Conservation (phyloP, 306 rosid species). For the Cicer judaicum region DNA sequence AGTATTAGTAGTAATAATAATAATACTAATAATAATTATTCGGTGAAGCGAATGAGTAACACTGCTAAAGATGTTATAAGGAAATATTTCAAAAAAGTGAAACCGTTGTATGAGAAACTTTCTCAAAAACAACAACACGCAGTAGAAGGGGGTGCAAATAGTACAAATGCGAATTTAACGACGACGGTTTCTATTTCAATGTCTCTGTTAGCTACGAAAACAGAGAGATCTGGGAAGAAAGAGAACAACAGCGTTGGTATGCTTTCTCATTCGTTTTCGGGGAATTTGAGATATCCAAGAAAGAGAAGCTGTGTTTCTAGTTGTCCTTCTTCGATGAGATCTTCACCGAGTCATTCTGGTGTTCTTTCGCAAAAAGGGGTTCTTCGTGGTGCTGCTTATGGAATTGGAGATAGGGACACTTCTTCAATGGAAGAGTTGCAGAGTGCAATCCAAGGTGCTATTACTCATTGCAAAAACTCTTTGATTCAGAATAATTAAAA, state of each 20-base stretch:
- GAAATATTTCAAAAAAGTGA: conserved; percentile 81
- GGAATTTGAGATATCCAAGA: conserved; percentile 77
- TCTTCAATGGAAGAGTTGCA: conserved; percentile 92
- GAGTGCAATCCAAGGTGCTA: conserved; percentile 96
- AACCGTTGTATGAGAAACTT: conserved; percentile 77
- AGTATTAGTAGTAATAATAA: neutral
- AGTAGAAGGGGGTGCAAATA: neutral
- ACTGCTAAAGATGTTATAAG: conserved; percentile 79
- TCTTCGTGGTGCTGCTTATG: conserved; percentile 2
- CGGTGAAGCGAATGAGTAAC: conserved; percentile 64
- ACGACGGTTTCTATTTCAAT: conserved; percentile 5
- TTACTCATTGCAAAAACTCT: conserved; percentile 94
- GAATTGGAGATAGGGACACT: conserved; percentile 38
- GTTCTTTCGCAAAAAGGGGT: conserved; percentile 53
- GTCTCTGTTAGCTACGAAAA: conserved; percentile 41
- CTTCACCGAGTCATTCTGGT: conserved; percentile 89
- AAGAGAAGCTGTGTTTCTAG: conserved; percentile 71
- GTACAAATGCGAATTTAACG: neutral
- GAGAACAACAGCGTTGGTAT: conserved; percentile 39
- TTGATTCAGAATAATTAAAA: conserved; percentile 55
- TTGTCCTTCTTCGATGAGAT: conserved; percentile 88
- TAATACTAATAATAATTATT: neutral
- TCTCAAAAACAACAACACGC: conserved; percentile 56
- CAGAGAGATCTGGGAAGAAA: conserved; percentile 48
- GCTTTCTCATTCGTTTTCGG: conserved; percentile 83